Base-by-base conservation (phyloP, 2,329 filamentous ascomycete genomes). In the Botryotinia globosa region DNA sequence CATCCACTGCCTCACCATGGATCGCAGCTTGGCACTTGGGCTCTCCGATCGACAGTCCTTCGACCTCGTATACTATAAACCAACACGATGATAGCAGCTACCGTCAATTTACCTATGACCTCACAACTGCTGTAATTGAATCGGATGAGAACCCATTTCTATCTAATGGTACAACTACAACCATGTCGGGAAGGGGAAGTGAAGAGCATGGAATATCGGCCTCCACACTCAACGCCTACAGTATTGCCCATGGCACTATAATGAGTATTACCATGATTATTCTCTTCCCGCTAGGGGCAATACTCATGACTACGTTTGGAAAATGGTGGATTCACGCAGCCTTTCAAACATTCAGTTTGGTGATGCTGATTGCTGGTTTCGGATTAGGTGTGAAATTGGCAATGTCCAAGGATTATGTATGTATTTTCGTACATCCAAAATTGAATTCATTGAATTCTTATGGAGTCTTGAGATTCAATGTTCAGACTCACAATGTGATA, bases 301-400 rank as follows among this genome's bases (percentile, higher is more conserved):
- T 88, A 5, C 78, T 89, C 59, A 90, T 91, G 86, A 87, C 88
- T 7, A 74, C 90, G 9, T 74, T 89, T 12, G 85, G 87, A 58
- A 87, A 84, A 66, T 73, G 79, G 10, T 78, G 77, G 58, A 75
- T 88, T n/a, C 89, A 92, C 77, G 87, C 84, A 14, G 81, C 81
- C 14, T 85, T 87, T 82, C 90, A 92, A 79, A 75, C 83, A 7
- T 72, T 89, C 25, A 83, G 84, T 64, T 87, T 89, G 78, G 73
- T 87, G 25, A 81, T 85, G 59, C 89, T 91, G 85, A 89, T 89
- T 84, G 85, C 82, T n/a, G 88, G 86, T 25, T 88, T 91, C 72
- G 88, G 82, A 9, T 76, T 90, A n/a, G 90, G 90, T 29, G 82
- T 89, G 39, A 82, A 84, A 54, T 79, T 83, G 9, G 84, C 86